Percentiles rank a stretch among this genome's conserved stretches.
Evolutionary conservation across 805 yeast genomes (phyloP).

Genomic region (Tetrapisispora pingtungensis): DNA sequence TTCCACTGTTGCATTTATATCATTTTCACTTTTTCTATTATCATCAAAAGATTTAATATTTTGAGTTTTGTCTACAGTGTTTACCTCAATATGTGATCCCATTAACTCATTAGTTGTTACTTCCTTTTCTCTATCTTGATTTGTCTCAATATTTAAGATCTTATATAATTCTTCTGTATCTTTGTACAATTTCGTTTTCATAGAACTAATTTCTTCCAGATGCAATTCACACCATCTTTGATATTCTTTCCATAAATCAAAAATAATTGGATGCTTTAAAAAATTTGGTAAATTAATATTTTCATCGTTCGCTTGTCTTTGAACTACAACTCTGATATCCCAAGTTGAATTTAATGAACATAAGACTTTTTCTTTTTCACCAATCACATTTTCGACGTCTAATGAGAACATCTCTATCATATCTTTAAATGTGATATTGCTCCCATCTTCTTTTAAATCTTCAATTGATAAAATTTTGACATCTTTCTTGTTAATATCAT

Average conservation of each 20-base stretch:
- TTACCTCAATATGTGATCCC: too few species aligned
- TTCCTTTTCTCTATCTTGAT: too few species aligned
- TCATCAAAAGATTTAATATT: background rate
- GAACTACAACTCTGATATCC: slow-evolving; percentile 67
- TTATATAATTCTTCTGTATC: slow-evolving; percentile 18
- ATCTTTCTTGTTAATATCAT: slow-evolving; percentile 34
- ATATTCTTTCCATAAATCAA: slow-evolving; percentile 68
- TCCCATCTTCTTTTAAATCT: slow-evolving; percentile 47
- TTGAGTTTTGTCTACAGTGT: too few species aligned
- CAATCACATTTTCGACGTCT: slow-evolving; percentile 28
- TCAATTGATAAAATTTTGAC: slow-evolving; percentile 44
- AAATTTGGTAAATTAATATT: slow-evolving; percentile 62
- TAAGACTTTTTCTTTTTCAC: slow-evolving; percentile 47
- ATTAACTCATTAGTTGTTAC: too few species aligned
- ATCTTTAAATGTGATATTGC: slow-evolving; percentile 43
- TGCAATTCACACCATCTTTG: slow-evolving; percentile 58
- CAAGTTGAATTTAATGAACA: slow-evolving; percentile 55
- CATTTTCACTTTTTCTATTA: slow-evolving; percentile 7
- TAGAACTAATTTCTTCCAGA: slow-evolving; percentile 26
- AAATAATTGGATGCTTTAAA: slow-evolving; percentile 63
- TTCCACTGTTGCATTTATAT: slow-evolving; percentile 9
- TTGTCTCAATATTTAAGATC: slow-evolving; percentile 32
- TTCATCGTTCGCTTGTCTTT: slow-evolving; percentile 74
- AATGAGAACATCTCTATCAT: slow-evolving; percentile 48
- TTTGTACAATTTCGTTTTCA: slow-evolving; percentile 8